phyloP scores from a whole-genome alignment of 176 grass and related monocot genomes.

The Oryza rufipogon region DNA sequence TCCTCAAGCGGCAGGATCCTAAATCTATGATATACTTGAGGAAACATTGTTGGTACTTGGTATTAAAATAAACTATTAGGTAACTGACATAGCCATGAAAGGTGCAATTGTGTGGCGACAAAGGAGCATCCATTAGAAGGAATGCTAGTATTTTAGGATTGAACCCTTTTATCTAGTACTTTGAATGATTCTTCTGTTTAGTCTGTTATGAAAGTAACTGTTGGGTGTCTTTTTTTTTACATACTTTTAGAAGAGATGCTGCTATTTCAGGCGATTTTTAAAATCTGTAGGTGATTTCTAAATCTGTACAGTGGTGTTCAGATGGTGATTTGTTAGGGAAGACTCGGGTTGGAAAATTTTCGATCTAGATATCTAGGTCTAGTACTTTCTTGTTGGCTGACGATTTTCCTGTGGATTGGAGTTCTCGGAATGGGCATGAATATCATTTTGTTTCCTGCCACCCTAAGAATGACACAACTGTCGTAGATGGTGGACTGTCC shows the following conservation, averaged over 20 bases:
- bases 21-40: neutral
- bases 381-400: neutral
- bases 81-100: neutral
- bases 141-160: constrained; percentile 12
- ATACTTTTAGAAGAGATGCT: neutral
- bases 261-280: too few species aligned
- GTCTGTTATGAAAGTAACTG: neutral
- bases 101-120: neutral
- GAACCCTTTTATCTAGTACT: neutral
- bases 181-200: neutral
- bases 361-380: constrained; percentile 9
- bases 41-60: neutral
- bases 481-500: neutral
- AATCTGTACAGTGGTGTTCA: neutral
- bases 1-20: neutral
- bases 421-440: neutral
- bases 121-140: constrained; percentile 9
- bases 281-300: too few species aligned
- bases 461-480: neutral
- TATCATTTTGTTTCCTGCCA: neutral
- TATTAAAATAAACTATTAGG: constrained; percentile 13
- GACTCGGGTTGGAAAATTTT: neutral
- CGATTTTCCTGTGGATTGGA: neutral
- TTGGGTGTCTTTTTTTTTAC: too few species aligned
- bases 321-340: neutral